A percentile compares a stretch with the other conserved stretches of the same genome.
Evolutionary conservation across 805 yeast genomes (phyloP).

Genomic region (Saccharomyces mikatae): DNA sequence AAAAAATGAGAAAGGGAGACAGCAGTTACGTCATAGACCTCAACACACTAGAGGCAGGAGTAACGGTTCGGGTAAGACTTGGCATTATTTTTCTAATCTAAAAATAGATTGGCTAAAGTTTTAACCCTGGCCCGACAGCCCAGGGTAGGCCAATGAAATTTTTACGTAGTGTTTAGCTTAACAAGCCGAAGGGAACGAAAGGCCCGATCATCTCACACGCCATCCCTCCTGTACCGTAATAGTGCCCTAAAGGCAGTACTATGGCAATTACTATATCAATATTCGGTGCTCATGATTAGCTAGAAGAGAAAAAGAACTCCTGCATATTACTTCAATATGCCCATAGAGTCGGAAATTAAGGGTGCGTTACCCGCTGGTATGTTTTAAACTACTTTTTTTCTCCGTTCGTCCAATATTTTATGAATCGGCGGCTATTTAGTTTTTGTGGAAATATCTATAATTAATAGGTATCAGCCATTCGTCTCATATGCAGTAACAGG

Average conservation of each 20-base stretch:
- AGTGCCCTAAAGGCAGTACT: background rate
- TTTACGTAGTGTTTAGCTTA: background rate
- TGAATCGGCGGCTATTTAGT: background rate
- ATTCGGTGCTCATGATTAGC: background rate
- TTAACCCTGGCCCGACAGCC: background rate
- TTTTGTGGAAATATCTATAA: background rate
- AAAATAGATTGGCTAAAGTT: background rate
- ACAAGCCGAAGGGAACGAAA: background rate
- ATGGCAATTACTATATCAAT: background rate
- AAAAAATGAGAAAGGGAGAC: background rate
- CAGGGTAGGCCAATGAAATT: background rate
- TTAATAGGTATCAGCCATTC: background rate
- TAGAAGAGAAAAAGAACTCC: background rate
- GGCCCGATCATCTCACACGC: too few species aligned
- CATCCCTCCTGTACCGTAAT: background rate
- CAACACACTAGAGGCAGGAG: background rate
- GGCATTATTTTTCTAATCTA: background rate
- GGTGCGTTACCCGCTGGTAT: background rate
- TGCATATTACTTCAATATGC: background rate
- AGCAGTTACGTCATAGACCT: background rate
- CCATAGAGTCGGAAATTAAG: background rate
- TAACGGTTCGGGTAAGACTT: background rate
- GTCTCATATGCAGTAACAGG: background rate
- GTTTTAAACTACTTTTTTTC: background rate
- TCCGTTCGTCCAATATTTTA: background rate